Conservation (phyloP, 495 filamentous ascomycete species). For the Penicillium antarcticum region DNA sequence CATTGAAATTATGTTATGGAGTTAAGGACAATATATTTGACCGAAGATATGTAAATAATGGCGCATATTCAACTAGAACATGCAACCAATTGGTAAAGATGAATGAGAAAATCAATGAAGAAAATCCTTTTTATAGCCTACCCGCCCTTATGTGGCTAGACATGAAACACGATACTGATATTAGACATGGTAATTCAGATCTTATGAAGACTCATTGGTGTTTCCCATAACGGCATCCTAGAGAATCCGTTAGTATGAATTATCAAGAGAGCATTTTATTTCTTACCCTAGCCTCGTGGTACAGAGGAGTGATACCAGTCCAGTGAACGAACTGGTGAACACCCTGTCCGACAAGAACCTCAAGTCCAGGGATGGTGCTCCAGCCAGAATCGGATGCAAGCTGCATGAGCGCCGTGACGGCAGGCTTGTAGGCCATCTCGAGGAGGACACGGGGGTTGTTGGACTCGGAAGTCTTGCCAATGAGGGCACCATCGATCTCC, state of each 20-base stretch:
- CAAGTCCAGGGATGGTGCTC: slow-evolving; percentile 79
- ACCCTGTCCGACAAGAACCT: slow-evolving; percentile 87
- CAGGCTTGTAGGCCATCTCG: slow-evolving; percentile 96
- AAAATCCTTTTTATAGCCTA: neutral
- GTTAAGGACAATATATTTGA: neutral
- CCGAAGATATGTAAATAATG: neutral
- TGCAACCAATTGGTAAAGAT: no score
- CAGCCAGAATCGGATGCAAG: slow-evolving; percentile 80
- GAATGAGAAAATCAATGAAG: neutral
- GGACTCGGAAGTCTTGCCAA: slow-evolving; percentile 22
- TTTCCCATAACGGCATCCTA: slow-evolving; percentile 30
- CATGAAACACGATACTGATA: slow-evolving; percentile 1
- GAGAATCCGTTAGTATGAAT: neutral
- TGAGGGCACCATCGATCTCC: slow-evolving; percentile 28
- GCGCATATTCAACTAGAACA: neutral
- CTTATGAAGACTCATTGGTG: slow-evolving; percentile 9
- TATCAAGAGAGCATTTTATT: neutral
- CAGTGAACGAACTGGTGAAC: slow-evolving; percentile 78
- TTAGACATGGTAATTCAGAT: neutral
- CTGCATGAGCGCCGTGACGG: slow-evolving; percentile 79
- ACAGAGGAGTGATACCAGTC: slow-evolving; percentile 73
- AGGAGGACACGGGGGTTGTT: slow-evolving; percentile 60
- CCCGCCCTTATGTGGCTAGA: neutral
- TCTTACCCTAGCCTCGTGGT: slow-evolving; percentile 56
- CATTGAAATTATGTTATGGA: no score